Evolutionary conservation across 1,284 basidiomycete species (phyloP).

Genomic region (Peniophora sp.): DNA sequence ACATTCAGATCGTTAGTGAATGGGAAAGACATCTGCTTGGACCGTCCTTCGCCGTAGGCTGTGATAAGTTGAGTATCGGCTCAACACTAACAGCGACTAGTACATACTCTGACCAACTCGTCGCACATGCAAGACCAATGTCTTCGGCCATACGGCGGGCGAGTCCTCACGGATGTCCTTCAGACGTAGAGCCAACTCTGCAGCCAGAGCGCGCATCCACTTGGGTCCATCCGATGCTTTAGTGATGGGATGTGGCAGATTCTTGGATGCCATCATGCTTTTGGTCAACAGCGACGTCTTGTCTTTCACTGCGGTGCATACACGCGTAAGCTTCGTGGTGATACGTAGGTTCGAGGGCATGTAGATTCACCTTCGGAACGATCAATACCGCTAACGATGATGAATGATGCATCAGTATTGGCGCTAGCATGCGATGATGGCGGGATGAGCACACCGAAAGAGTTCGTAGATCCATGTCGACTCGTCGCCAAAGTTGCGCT

Average conservation of each 20-base stretch:
- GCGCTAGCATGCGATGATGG: background rate
- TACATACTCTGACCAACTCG: conserved; percentile 27
- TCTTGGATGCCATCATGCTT: conserved; percentile 93
- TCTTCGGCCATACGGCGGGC: conserved; percentile 88
- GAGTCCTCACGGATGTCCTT: conserved; percentile 72
- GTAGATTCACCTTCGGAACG: conserved; percentile 69
- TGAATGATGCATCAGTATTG: background rate
- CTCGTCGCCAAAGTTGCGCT: conserved; percentile 76
- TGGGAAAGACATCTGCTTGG: conserved; percentile 81
- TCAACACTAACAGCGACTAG: too few species aligned
- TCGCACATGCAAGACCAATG: conserved; percentile 71
- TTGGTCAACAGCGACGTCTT: conserved; percentile 68
- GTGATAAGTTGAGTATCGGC: conserved; percentile 2
- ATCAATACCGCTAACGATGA: conserved; percentile 70
- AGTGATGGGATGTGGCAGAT: conserved; percentile 72
- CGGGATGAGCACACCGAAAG: conserved; percentile 39
- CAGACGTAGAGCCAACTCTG: conserved; percentile 81
- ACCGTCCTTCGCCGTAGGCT: conserved; percentile 65
- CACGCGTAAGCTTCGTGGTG: background rate
- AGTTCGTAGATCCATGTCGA: conserved; percentile 90
- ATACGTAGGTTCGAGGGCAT: background rate
- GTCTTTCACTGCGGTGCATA: conserved; percentile 64
- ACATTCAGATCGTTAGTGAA: conserved; percentile 68
- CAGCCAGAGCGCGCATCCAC: conserved; percentile 88
- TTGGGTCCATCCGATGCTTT: conserved; percentile 71